Percentiles rank a stretch among this genome's conserved stretches.
Evolutionary conservation across 2,329 filamentous ascomycete species (phyloP).

Genomic region (Diplodia scrobiculata): DNA sequence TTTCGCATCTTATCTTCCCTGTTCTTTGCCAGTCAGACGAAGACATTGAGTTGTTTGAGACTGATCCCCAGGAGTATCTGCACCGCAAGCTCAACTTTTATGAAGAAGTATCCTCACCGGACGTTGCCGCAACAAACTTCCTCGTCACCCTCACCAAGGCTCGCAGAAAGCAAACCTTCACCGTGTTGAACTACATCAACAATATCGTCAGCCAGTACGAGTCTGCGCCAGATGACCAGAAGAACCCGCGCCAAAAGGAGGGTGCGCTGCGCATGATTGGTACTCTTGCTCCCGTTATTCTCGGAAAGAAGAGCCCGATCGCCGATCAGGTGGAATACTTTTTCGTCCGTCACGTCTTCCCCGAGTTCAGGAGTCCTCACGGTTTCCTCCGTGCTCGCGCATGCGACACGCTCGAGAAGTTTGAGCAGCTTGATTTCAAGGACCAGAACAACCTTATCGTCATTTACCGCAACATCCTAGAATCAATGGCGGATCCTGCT

Average conservation of each 20-base stretch:
- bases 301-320: constrained; percentile 98
- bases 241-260: constrained; percentile 94
- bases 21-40: constrained; percentile 90
- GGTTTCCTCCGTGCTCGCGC: constrained; percentile 92
- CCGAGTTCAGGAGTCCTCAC: constrained; percentile 89
- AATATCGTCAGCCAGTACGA: constrained; percentile 93
- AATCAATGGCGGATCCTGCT: constrained; percentile 93
- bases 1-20: constrained; percentile 93
- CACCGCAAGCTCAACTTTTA: constrained; percentile 98
- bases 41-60: constrained; percentile 89
- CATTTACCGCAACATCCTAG: constrained; percentile 94
- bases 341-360: constrained; percentile 96
- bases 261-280: constrained; percentile 97
- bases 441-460: constrained; percentile 92
- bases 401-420: constrained; percentile 97
- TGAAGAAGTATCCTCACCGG: constrained; percentile 92
- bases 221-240: constrained; percentile 77
- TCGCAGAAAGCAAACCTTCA: constrained; percentile 92
- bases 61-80: constrained; percentile 93
- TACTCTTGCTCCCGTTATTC: constrained; percentile 86
- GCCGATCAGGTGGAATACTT: constrained; percentile 98
- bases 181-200: constrained; percentile 93
- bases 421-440: constrained; percentile 95
- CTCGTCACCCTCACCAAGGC: constrained; percentile 91
- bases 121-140: constrained; percentile 96